Conservation (phyloP, 441 rosid genomes). For the Euphorbia celastroides region DNA sequence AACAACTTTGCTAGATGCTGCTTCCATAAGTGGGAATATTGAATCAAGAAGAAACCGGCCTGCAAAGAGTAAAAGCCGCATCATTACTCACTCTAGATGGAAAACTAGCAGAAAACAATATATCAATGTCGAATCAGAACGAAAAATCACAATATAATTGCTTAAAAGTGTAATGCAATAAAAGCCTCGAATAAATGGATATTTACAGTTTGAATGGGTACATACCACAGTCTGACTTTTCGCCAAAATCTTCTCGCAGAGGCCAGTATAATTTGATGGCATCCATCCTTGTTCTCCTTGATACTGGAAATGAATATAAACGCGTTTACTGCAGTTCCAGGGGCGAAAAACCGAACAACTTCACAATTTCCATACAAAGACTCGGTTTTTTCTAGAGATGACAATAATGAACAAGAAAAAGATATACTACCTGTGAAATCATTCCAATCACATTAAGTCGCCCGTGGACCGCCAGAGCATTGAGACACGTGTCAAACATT, state of each 20-base stretch:
- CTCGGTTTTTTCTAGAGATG: too few relatives aligned
- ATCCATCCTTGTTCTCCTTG: constrained; percentile 92
- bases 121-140: too few relatives aligned
- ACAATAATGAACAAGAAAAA: neutral
- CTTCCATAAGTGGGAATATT: constrained; percentile 71
- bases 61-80: constrained; percentile 21
- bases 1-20: constrained; percentile 63
- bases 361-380: neutral
- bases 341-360: neutral
- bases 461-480: constrained; percentile 82
- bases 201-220: constrained; percentile 15
- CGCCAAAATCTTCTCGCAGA: constrained; percentile 84
- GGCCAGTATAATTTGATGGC: constrained; percentile 80
- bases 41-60: constrained; percentile 93
- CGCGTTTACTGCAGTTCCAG: neutral
- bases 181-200: neutral
- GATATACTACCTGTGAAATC: constrained; percentile 82
- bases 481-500: constrained; percentile 82
- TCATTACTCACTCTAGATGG: neutral
- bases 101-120: neutral
- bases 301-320: constrained; percentile 49
- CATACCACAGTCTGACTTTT: constrained; percentile 98
- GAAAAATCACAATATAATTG: neutral
- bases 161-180: neutral
- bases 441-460: constrained; percentile 87